A percentile compares a stretch with the other conserved stretches of the same genome.
These are phyloP conservation scores for Alisma plantagoaquatica DNA, from an alignment of 106 monocot species.

Conservation along the genomic window DNA sequence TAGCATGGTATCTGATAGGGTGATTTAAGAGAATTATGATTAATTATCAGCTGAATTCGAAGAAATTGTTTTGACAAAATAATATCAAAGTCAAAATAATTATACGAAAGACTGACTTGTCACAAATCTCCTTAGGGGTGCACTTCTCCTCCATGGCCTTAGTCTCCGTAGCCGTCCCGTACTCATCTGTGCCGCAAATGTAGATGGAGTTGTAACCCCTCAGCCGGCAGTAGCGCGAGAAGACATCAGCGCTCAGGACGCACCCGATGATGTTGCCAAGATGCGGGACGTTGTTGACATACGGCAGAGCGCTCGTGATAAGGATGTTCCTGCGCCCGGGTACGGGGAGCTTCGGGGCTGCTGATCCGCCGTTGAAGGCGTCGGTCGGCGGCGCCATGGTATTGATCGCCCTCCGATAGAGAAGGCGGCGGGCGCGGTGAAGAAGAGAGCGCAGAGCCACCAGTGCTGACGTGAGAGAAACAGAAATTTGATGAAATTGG, in stretches of 20 bases:
- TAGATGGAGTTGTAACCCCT: conserved; percentile 75
- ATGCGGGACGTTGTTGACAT: conserved; percentile 96
- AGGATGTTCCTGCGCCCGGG: conserved; percentile 73
- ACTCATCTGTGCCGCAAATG: conserved; percentile 83
- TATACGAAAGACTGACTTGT: conserved; percentile 56
- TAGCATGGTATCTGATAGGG: conserved; percentile 65
- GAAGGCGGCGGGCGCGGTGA: neutral
- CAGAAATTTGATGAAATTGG: too few relatives aligned
- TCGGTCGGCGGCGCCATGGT: too few relatives aligned
- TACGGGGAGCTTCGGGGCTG: conserved; percentile 51
- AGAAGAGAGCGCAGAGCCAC: conserved; percentile 8
- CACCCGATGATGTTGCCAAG: conserved; percentile 97
- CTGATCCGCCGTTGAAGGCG: conserved; percentile 2
- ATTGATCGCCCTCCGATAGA: neutral
- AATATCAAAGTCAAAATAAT: too few relatives aligned
- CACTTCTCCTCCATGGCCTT: conserved; percentile 91
- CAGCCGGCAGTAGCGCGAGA: conserved; percentile 81
- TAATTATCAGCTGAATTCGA: too few relatives aligned
- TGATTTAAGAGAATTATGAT: too few relatives aligned
- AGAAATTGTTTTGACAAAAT: too few relatives aligned
- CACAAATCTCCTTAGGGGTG: conserved; percentile 82
- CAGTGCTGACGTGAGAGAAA: too few relatives aligned
- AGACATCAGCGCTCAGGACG: conserved; percentile 93
- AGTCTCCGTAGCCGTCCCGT: conserved; percentile 88
- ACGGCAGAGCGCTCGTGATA: conserved; percentile 89